Conservation (phyloP, 495 filamentous ascomycete species). For the Patellaria atrata region DNA sequence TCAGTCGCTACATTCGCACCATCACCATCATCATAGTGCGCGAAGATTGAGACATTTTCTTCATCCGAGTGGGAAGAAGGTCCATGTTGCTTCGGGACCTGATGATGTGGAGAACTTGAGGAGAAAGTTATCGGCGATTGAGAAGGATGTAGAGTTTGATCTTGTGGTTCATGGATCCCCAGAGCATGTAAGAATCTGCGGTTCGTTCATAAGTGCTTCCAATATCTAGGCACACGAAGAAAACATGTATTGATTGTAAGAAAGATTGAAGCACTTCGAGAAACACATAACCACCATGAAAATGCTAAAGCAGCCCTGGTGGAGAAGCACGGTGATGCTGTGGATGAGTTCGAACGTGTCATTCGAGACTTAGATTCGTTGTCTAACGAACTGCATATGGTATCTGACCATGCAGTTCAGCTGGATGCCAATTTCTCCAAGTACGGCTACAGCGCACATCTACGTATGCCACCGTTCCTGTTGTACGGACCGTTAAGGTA, state of each 20-base stretch:
- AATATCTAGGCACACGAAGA: no score
- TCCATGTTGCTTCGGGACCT: slow-evolving; percentile 39
- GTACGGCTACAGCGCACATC: slow-evolving; percentile 42
- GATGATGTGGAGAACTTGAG: slow-evolving; percentile 34
- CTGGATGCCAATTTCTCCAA: slow-evolving; percentile 43
- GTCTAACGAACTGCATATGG: slow-evolving; percentile 34
- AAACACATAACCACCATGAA: slow-evolving; percentile 36
- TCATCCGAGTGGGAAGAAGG: slow-evolving; percentile 37
- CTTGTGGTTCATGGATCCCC: slow-evolving; percentile 38
- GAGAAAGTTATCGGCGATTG: slow-evolving; percentile 25
- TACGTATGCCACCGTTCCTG: slow-evolving; percentile 25
- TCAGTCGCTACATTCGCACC: slow-evolving; percentile 3
- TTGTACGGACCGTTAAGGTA: background rate
- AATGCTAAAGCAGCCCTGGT: slow-evolving; percentile 29
- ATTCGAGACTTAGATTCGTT: slow-evolving; percentile 34
- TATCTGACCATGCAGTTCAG: slow-evolving; percentile 36
- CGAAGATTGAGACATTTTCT: slow-evolving; percentile 35
- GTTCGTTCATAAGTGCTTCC: background rate
- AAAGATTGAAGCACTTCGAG: slow-evolving; percentile 30
- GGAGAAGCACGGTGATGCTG: slow-evolving; percentile 30
- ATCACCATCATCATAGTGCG: slow-evolving; percentile 15
- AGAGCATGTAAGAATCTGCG: slow-evolving; percentile 29
- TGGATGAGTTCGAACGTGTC: slow-evolving; percentile 39
- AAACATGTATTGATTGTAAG: no score
- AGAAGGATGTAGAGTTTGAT: slow-evolving; percentile 34